Percentiles rank a stretch among this genome's conserved stretches.
These are phyloP conservation scores for Coemansia reversa DNA, from an alignment of 192 early-diverging fungal genomes.

Conservation along the genomic window DNA sequence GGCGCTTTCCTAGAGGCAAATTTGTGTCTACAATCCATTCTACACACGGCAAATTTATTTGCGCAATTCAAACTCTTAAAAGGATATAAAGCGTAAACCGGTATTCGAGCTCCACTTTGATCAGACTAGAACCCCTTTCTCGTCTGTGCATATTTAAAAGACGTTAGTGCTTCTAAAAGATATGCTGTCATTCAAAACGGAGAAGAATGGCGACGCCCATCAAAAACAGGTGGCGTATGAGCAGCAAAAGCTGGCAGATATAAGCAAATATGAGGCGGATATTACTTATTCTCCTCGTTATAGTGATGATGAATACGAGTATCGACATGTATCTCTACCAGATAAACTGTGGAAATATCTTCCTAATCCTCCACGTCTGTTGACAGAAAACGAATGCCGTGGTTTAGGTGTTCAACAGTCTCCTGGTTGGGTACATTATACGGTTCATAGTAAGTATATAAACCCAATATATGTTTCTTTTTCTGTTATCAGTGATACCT, in stretches of 20 bases:
- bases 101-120: too few species aligned
- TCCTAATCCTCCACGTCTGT: conserved; percentile 35
- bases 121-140: neutral
- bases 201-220: conserved; percentile 20
- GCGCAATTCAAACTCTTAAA: too few species aligned
- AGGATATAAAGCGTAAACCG: too few species aligned
- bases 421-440: conserved; percentile 50
- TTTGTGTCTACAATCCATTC: too few species aligned
- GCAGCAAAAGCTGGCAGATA: conserved; percentile 27
- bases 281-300: conserved; percentile 54
- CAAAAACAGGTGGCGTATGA: conserved; percentile 19
- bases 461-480: too few species aligned
- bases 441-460: conserved; percentile 38
- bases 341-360: conserved; percentile 47
- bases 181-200: conserved; percentile 31
- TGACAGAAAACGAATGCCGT: conserved; percentile 44
- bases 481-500: too few species aligned
- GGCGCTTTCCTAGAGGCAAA: too few species aligned
- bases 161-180: neutral
- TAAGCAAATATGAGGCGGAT: conserved; percentile 26
- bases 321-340: conserved; percentile 50
- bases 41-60: too few species aligned
- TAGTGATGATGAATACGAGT: conserved; percentile 46
- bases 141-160: neutral
- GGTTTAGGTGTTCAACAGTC: conserved; percentile 51